phyloP scores from a whole-genome alignment of 352 stramenopile species.

The Globisporangium spinosum region DNA sequence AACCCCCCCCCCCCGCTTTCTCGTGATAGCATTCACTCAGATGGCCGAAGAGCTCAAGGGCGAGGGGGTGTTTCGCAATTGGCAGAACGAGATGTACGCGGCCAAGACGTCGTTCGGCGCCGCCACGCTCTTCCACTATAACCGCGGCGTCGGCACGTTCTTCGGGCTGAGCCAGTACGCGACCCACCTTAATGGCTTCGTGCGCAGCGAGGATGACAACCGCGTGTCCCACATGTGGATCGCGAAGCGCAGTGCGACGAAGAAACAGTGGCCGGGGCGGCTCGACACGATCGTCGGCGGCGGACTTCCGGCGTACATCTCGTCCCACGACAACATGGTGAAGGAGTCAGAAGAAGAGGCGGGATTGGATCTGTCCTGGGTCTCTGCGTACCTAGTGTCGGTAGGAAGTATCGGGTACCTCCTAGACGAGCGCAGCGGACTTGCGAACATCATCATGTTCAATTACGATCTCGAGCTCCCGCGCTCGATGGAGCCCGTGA shows the following conservation, averaged over 20 bases:
- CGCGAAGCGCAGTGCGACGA: conserved; percentile 43
- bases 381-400: conserved; percentile 27
- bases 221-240: conserved; percentile 57
- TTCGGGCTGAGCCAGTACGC: conserved; percentile 69
- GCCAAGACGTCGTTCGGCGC: conserved; percentile 43
- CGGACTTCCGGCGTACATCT: conserved; percentile 45
- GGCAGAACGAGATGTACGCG: conserved; percentile 63
- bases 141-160: conserved; percentile 54
- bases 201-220: conserved; percentile 23
- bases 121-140: conserved; percentile 51
- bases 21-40: conserved; percentile 34
- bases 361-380: conserved; percentile 38
- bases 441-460: conserved; percentile 71
- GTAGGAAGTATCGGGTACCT: conserved; percentile 56
- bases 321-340: conserved; percentile 64
- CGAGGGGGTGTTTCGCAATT: conserved; percentile 46
- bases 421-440: conserved; percentile 45
- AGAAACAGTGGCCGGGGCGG: conserved; percentile 47
- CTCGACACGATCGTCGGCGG: conserved; percentile 65
- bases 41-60: conserved; percentile 39
- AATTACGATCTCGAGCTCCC: conserved; percentile 64
- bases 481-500: conserved; percentile 28
- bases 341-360: conserved; percentile 70
- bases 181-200: conserved; percentile 70
- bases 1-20: too few relatives aligned